phyloP scores from a whole-genome alignment of 164 flowering plant species.

The Vitis labrusca region DNA sequence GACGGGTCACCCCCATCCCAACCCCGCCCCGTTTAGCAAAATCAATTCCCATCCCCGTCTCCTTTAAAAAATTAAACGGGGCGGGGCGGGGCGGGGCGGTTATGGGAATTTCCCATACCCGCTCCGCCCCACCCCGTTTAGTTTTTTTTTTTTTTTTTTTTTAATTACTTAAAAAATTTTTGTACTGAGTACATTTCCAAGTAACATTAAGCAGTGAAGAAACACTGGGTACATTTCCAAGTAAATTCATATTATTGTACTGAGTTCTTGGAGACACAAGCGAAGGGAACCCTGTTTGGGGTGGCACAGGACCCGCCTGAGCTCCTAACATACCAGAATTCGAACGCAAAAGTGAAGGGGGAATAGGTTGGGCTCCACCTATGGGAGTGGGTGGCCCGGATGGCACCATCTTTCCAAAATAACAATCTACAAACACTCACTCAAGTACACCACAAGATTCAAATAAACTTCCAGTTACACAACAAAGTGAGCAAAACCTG shows the following conservation, averaged over 20 bases:
- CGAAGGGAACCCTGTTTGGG: conserved; percentile 63
- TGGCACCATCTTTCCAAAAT: conserved; percentile 46
- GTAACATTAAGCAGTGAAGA: no score
- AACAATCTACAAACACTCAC: conserved; percentile 15
- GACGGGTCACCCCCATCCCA: no score
- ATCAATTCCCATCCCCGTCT: no score
- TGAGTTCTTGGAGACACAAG: conserved; percentile 67
- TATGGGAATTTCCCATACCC: no score
- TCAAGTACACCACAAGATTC: conserved; percentile 7
- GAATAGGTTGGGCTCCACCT: conserved; percentile 52
- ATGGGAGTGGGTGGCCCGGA: conserved; percentile 60
- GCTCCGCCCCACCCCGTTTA: no score
- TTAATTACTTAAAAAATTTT: no score
- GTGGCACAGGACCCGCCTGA: conserved; percentile 62
- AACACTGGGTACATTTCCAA: conserved; percentile 60
- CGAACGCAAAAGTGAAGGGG: conserved; percentile 52
- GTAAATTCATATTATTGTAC: conserved; percentile 61
- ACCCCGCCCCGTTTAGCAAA: no score
- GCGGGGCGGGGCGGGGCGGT: no score
- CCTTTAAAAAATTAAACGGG: no score
- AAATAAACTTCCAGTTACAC: conserved; percentile 16
- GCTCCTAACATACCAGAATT: conserved; percentile 64
- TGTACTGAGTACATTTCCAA: conserved; percentile 61
- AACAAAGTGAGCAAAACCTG: conserved; percentile 4
- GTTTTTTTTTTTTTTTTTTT: no score